Evolutionary conservation across 495 filamentous ascomycete species (phyloP).

Genomic region (Neurospora pannonica): DNA sequence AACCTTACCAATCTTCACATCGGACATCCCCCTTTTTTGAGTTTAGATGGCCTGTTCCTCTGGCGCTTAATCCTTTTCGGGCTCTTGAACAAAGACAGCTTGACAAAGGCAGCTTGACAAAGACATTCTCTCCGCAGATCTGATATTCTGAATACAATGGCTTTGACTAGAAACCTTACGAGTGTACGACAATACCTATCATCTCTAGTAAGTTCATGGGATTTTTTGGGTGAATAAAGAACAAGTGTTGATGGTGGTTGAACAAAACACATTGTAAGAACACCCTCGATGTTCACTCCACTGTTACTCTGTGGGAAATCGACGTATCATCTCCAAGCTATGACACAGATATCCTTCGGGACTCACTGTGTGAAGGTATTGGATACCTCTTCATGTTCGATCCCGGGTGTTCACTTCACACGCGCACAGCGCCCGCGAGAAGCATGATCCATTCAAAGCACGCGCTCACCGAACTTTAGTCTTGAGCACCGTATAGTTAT

Average conservation of each 20-base stretch:
- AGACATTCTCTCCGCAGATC: not conserved
- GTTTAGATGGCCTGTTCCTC: not conserved
- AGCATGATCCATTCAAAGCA: not conserved
- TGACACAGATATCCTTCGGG: not conserved
- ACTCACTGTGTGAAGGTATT: not conserved
- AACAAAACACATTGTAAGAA: not conserved
- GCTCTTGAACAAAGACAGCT: not conserved
- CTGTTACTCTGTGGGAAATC: not conserved
- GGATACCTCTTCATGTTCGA: not conserved
- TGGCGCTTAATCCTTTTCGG: not conserved
- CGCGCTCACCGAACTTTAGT: not conserved
- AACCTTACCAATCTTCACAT: not conserved
- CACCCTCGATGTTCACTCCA: not conserved
- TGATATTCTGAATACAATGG: not conserved
- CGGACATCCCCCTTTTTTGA: accelerated
- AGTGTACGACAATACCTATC: not conserved
- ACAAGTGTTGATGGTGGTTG: not conserved
- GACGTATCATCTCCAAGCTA: not conserved
- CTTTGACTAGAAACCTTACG: not conserved
- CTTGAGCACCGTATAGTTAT: not conserved
- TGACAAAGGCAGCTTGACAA: not conserved
- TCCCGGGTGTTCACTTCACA: not conserved
- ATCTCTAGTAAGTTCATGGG: not conserved
- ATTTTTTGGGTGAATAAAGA: not conserved
- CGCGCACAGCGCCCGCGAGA: not conserved